phyloP scores from a whole-genome alignment of 805 yeast genomes.

The Lachancea nothofagi region DNA sequence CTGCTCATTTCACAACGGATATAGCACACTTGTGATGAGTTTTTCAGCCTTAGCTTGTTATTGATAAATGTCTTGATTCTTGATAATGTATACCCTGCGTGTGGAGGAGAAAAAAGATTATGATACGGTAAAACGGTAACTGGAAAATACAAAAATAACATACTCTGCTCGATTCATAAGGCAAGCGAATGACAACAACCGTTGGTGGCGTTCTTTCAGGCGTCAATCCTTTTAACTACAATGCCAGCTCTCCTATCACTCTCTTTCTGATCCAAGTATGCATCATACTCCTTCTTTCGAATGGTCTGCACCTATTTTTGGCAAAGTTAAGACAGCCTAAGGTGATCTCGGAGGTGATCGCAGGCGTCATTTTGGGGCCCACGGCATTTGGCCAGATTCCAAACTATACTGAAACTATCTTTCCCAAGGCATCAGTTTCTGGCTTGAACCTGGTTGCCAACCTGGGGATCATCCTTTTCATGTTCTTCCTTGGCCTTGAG shows the following conservation, averaged over 20 bases:
- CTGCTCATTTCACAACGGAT: too few species aligned
- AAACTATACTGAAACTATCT: slow-evolving; percentile 55
- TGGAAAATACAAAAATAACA: too few species aligned
- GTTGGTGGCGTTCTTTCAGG: slow-evolving; percentile 72
- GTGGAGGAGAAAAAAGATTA: too few species aligned
- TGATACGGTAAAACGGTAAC: too few species aligned
- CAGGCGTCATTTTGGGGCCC: slow-evolving; percentile 74
- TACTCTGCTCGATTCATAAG: too few species aligned
- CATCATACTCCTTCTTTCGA: slow-evolving; percentile 54
- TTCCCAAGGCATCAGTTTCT: slow-evolving; percentile 58
- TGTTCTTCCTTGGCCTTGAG: slow-evolving; percentile 75
- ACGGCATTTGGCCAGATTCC: slow-evolving; percentile 70
- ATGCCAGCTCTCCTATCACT: slow-evolving; percentile 55
- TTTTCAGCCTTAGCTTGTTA: too few species aligned
- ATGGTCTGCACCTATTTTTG: slow-evolving; percentile 55
- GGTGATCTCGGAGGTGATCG: slow-evolving; percentile 75
- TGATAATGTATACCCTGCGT: too few species aligned
- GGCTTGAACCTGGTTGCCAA: slow-evolving; percentile 65
- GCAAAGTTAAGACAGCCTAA: slow-evolving; percentile 63
- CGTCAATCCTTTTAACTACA: slow-evolving; percentile 58
- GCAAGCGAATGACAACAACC: slow-evolving; percentile 15
- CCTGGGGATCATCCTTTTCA: slow-evolving; percentile 65
- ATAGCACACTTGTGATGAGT: too few species aligned
- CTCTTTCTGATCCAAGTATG: slow-evolving; percentile 66
- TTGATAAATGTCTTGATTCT: too few species aligned